A percentile compares a stretch with the other conserved stretches of the same genome.
phyloP scores from a whole-genome alignment of 1,284 basidiomycete genomes.

The Peniophora sp. region DNA sequence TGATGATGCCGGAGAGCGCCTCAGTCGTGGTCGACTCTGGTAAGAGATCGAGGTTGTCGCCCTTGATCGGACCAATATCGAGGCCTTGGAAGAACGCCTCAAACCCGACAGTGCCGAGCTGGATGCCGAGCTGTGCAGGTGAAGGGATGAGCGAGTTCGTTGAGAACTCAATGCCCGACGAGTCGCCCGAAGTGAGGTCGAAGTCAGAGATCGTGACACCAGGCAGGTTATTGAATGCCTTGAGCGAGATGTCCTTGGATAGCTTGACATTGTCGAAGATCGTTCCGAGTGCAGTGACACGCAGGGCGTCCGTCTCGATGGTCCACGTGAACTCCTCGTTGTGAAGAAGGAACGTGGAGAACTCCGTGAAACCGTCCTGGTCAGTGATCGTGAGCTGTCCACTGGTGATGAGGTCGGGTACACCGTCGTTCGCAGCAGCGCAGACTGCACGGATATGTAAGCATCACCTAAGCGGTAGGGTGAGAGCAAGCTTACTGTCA shows the following conservation, averaged over 20 bases:
- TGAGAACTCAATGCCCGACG: slow-evolving; percentile 65
- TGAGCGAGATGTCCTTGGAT: slow-evolving; percentile 57
- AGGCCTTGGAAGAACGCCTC: slow-evolving; percentile 46
- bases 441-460: slow-evolving; percentile 54
- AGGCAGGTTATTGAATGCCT: slow-evolving; percentile 66
- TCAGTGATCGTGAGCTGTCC: slow-evolving; percentile 51
- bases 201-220: slow-evolving; percentile 64
- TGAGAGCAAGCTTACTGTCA: slow-evolving; percentile 46
- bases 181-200: slow-evolving; percentile 67
- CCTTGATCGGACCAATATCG: slow-evolving; percentile 53
- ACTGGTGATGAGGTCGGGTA: slow-evolving; percentile 63
- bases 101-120: slow-evolving; percentile 57
- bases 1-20: slow-evolving; percentile 62
- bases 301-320: slow-evolving; percentile 60
- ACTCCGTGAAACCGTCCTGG: slow-evolving; percentile 52
- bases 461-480: slow-evolving; percentile 44
- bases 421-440: slow-evolving; percentile 49
- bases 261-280: slow-evolving; percentile 48
- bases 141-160: slow-evolving; percentile 56
- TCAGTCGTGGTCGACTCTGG: slow-evolving; percentile 42
- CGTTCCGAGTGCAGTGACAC: slow-evolving; percentile 34
- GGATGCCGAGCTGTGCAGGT: slow-evolving; percentile 73
- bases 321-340: slow-evolving; percentile 69
- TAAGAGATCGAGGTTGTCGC: slow-evolving; percentile 64
- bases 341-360: slow-evolving; percentile 60